Evolutionary conservation across 768 basidiomycete species (phyloP).

Genomic region (Termitomyces titanicus): DNA sequence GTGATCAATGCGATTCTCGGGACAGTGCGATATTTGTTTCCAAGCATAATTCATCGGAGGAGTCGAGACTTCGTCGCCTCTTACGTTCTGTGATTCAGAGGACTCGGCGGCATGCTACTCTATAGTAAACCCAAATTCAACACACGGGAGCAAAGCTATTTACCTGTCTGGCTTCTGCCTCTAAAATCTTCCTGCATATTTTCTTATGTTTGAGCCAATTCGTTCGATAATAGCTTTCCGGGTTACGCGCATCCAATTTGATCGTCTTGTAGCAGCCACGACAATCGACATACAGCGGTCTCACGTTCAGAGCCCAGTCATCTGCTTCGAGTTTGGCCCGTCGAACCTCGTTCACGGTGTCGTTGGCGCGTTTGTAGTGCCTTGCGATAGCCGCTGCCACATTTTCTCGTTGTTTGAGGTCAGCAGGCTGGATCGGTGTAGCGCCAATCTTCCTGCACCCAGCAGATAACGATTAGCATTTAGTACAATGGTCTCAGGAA

Average conservation of each 20-base stretch:
- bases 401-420: not conserved
- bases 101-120: not conserved
- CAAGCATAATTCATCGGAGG: not conserved
- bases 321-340: constrained; percentile 14
- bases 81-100: not conserved
- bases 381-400: not conserved
- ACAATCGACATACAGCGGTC: constrained; percentile 17
- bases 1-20: not conserved
- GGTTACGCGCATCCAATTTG: constrained; percentile 16
- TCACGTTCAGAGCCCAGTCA: constrained; percentile 16
- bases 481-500: too few species aligned
- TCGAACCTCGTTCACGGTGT: not conserved
- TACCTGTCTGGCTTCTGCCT: not conserved
- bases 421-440: not conserved
- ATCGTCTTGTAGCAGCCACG: constrained; percentile 14
- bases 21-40: not conserved
- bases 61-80: not conserved
- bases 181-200: constrained; percentile 14
- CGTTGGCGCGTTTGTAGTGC: not conserved
- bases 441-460: not conserved
- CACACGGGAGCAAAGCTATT: not conserved
- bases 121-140: not conserved
- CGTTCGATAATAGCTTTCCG: constrained; percentile 17
- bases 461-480: not conserved
- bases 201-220: constrained; percentile 20